phyloP scores from a whole-genome alignment of 306 rosid species.

The Adenanthera pavonina region DNA sequence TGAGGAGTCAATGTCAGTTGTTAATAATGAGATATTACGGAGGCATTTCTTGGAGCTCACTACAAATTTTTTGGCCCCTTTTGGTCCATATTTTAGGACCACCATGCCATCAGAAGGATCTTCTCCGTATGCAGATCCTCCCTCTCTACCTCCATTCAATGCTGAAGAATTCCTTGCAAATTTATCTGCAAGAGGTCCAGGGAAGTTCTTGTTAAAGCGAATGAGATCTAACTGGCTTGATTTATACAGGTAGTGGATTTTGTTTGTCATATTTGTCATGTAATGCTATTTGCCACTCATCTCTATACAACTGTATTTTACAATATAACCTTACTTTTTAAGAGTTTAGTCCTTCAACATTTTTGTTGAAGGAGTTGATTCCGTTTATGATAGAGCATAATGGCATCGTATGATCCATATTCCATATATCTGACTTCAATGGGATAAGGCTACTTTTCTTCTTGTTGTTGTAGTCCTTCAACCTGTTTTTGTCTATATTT shows the following conservation, averaged over 20 bases:
- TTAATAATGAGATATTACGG: conserved; percentile 90
- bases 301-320: neutral
- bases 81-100: conserved; percentile 85
- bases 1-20: conserved; percentile 97
- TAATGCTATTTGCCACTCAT: conserved; percentile 19
- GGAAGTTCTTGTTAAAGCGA: conserved; percentile 88
- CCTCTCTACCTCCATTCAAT: conserved; percentile 68
- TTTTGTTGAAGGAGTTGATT: too few relatives aligned
- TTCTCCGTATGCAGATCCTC: conserved; percentile 81
- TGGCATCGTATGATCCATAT: too few relatives aligned
- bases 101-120: conserved; percentile 82
- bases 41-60: conserved; percentile 95
- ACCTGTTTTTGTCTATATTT: neutral
- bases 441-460: too few relatives aligned
- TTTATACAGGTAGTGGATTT: conserved; percentile 68
- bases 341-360: neutral
- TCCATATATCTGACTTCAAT: too few relatives aligned
- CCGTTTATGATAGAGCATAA: too few relatives aligned
- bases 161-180: conserved; percentile 80
- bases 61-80: conserved; percentile 92
- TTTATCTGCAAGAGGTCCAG: conserved; percentile 89
- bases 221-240: conserved; percentile 96
- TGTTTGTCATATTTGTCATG: conserved; percentile 18
- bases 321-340: neutral
- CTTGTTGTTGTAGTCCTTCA: too few relatives aligned